phyloP scores from a whole-genome alignment of 441 rosid genomes.

The Pelargonium fulgidum region DNA sequence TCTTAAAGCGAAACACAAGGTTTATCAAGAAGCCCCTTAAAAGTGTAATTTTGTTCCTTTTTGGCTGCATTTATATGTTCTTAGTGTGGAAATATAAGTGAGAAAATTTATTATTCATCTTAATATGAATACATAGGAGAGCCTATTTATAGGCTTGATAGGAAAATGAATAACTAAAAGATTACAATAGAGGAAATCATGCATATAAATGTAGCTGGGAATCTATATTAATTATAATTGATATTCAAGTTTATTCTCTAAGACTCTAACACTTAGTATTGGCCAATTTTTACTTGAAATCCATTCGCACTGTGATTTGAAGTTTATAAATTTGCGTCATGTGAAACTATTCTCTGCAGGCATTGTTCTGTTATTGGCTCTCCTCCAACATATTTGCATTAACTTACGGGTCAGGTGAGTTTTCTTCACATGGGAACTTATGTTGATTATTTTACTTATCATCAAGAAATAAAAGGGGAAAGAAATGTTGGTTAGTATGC shows the following conservation, averaged over 20 bases:
- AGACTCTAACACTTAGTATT: too few relatives aligned
- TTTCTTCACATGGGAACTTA: background rate
- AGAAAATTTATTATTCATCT: too few relatives aligned
- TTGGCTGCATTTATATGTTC: background rate
- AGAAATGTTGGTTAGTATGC: background rate
- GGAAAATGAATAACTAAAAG: too few relatives aligned
- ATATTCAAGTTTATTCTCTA: too few relatives aligned
- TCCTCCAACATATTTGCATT: constrained; percentile 45
- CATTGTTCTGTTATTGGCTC: constrained; percentile 49
- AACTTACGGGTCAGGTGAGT: constrained; percentile 40
- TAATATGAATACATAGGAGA: too few relatives aligned
- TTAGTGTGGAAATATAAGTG: background rate
- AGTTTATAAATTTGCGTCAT: background rate
- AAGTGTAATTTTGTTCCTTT: background rate
- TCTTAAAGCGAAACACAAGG: too few relatives aligned
- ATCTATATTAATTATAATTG: too few relatives aligned
- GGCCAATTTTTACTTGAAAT: background rate
- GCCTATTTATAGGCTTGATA: too few relatives aligned
- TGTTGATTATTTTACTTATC: background rate
- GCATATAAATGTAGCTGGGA: too few relatives aligned
- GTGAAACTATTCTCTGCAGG: constrained; percentile 25
- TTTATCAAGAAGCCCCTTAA: background rate
- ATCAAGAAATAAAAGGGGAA: background rate
- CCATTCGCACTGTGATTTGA: background rate
- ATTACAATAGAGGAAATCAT: too few relatives aligned